Base-by-base conservation (phyloP, 2,329 filamentous ascomycete species). In the Cladosporium colombiae region DNA sequence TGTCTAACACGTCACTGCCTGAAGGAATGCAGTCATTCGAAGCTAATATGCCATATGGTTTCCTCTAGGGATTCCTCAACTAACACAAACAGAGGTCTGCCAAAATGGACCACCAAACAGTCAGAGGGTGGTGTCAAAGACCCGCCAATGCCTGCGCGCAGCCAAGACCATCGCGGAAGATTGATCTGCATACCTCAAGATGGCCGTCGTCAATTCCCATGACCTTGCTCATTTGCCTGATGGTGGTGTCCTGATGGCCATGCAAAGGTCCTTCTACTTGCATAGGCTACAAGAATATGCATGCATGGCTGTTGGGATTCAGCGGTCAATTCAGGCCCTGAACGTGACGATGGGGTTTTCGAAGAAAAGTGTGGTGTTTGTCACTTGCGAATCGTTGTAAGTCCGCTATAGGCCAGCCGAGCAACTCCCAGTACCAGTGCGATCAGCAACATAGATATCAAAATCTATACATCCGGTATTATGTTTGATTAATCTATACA, bases 61-160 rank as follows among this genome's bases (percentile, higher is more conserved):
- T 10, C 8, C 10, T 11, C 3, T 4, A 46, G 3, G 10, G 3
- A 46, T 11, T 2, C 11, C 10, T 21, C 40, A 21, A 46, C 40
- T 21, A 8, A 11, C 13, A 21, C n/a, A 23, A 46, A 21, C 8
- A 2, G n/a, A 46, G 40, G 40, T 21, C 40, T 46, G n/a, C 40
- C n/a, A 46, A 46, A 11, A 21, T 11, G 40, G 13, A 46, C 1
- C n/a, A 46, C 40, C n/a, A 46, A 11, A 21, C 40, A 11, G 5
- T 46, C n/a, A 46, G n/a, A 46, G 13, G 40, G 7, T 46, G 40
- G 8, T 21, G 8, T 7, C 40, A 11, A 21, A 8, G n/a, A n/a
- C 10, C 10, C n/a, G n/a, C n/a, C n/a, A 0, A n/a, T 10, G 10
- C n/a, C 40, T 21, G n/a, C 40, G 3, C 5, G 1, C 0, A 21